Base-by-base conservation (phyloP, 2,329 filamentous ascomycete genomes). In the Aurifilum marmelostoma region DNA sequence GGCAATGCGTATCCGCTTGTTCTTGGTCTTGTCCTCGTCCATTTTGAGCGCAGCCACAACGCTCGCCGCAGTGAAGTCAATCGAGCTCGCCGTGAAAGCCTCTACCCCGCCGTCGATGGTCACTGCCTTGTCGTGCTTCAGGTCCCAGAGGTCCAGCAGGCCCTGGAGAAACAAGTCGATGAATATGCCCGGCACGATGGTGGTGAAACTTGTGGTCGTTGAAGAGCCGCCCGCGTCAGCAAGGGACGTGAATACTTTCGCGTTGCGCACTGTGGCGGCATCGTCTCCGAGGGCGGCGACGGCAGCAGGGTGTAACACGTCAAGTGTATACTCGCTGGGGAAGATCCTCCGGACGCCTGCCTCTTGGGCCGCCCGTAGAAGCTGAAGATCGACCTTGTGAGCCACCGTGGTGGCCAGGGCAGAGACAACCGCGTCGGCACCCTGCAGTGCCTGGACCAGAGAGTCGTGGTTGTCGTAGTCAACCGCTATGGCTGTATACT, bases 321-420 rank as follows among this genome's bases (percentile, higher is more conserved):
- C 61, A 6, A 63, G 61, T 34, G 61, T 63, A 18, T n/a, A 63
- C n/a, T 63, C 61, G 61, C 61, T 63, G 16, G 61, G 61, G 43
- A 63, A 63, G 3, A 63, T 50, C 7, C 61, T 27, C 16, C 61
- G 61, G 4, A 63, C 61, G 29, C 61, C 41, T 27, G 61, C 61
- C 11, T 63, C 61, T 12, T 63, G 39, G 16, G 61, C 61, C 27
- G 61, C 61, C 18, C 27, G 61, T 9, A 50, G 43, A 18, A 63
- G 61, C 27, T 24, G 61, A 7, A 14, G 41, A 16, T 63, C 43
- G 61, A 63, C 3, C 9, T 37, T 37, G 2, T 63, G 43, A 11
- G 43, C 27, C 41, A 63, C 61, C 12, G 16, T 5, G 41, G n/a
- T n/a, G 14, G 61, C 24, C 16, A 63, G 61, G 7, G 61, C 16